A percentile compares a stretch with the other conserved stretches of the same genome.
Conservation (phyloP, 176 grass and related monocot species). For the Hordeum marinum region DNA sequence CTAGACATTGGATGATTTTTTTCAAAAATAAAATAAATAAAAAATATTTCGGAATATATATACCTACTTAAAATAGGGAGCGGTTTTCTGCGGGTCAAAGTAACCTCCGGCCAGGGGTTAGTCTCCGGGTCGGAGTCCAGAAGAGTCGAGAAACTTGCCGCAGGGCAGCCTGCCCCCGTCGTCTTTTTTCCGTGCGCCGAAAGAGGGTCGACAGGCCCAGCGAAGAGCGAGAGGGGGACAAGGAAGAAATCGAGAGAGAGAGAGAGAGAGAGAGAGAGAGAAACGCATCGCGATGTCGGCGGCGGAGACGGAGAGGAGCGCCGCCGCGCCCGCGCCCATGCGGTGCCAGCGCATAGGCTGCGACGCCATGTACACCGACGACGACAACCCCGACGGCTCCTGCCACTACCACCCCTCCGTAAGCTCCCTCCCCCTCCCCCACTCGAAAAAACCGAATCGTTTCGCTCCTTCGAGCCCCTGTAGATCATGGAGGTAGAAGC, state of each 20-base stretch:
- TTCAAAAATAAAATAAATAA: too few species aligned
- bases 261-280: background rate
- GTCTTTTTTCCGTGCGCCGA: background rate
- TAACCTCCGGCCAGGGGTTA: background rate
- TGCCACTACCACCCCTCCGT: slow-evolving; percentile 86
- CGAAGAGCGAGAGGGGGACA: background rate
- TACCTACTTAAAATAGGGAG: too few species aligned
- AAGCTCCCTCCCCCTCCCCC: slow-evolving; percentile 13
- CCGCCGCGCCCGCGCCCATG: slow-evolving; percentile 13
- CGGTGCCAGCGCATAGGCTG: slow-evolving; percentile 94
- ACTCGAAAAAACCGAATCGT: background rate
- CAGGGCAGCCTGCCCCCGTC: background rate
- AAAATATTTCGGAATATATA: too few species aligned
- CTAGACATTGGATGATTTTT: too few species aligned
- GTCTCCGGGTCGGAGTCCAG: background rate
- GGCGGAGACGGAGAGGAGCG: slow-evolving; percentile 44
- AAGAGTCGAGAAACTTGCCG: background rate
- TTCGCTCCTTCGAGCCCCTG: background rate
- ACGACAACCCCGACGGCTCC: slow-evolving; percentile 70
- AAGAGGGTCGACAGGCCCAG: background rate
- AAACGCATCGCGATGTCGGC: slow-evolving; percentile 22
- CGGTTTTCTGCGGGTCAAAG: background rate
- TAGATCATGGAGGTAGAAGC: background rate
- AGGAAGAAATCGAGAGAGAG: background rate
- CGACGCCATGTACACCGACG: slow-evolving; percentile 72